phyloP scores from a whole-genome alignment of 2,329 filamentous ascomycete genomes.

The Neoscytalidium dimidiatum region DNA sequence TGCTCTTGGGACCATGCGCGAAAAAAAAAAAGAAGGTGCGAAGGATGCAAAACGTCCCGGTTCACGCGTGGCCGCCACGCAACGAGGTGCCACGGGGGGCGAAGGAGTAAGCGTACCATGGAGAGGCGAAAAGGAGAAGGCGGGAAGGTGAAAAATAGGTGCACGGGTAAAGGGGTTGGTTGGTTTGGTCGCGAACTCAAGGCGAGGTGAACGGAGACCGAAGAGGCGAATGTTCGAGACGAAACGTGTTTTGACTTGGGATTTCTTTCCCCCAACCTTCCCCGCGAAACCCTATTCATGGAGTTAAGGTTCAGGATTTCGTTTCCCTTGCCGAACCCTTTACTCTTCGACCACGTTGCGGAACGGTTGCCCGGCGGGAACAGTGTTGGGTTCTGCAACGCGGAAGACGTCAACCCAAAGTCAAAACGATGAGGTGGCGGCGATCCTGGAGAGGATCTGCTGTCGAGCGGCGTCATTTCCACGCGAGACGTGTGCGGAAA shows the following conservation, averaged over 20 bases:
- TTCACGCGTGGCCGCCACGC: not conserved
- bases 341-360: not conserved
- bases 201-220: no score
- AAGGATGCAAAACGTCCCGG: not conserved
- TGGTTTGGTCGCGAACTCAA: no score
- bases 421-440: not conserved
- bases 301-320: not conserved
- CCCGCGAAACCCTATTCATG: not conserved
- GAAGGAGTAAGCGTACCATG: not conserved
- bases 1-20: not conserved
- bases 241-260: not conserved
- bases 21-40: no score
- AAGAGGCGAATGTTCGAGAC: not conserved
- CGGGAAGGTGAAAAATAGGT: not conserved
- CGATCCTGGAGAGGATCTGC: not conserved
- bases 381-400: not conserved
- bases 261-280: not conserved
- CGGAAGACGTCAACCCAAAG: not conserved
- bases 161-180: not conserved
- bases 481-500: not conserved
- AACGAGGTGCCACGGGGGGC: not conserved
- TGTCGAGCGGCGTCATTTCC: not conserved
- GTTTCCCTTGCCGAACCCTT: not conserved
- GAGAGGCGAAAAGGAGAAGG: not conserved
- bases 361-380: not conserved